Conservation (phyloP, 768 basidiomycete species). For the Suillus plorans region DNA sequence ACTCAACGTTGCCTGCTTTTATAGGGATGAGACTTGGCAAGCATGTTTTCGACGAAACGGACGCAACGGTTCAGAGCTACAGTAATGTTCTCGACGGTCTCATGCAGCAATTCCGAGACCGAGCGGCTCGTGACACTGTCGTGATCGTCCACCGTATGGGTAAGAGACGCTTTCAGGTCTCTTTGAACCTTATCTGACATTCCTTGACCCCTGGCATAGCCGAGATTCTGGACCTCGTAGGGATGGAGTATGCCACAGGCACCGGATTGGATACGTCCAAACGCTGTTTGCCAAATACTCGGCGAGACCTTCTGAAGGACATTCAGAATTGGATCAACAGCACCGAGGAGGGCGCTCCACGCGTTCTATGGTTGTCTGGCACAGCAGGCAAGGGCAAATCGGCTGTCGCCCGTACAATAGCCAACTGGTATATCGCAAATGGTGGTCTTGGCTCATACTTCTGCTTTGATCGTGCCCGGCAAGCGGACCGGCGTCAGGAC, state of each 20-base stretch:
- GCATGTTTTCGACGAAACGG: background rate
- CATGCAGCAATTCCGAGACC: slow-evolving; percentile 6
- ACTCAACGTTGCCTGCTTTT: background rate
- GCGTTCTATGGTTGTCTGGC: slow-evolving; percentile 16
- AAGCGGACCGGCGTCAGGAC: background rate
- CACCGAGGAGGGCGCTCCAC: background rate
- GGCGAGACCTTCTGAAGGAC: slow-evolving; percentile 10
- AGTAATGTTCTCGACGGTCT: background rate
- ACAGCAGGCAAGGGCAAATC: slow-evolving; percentile 21
- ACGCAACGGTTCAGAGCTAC: background rate
- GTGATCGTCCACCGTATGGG: background rate
- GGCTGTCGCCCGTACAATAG: slow-evolving; percentile 16
- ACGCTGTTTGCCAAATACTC: slow-evolving; percentile 16
- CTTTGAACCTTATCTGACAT: background rate
- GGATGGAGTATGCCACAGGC: background rate
- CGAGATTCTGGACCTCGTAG: background rate
- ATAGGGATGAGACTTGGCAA: slow-evolving; percentile 3
- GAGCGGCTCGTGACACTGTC: background rate
- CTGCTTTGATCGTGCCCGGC: slow-evolving; percentile 14
- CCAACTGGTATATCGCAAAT: slow-evolving; percentile 9
- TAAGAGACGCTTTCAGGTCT: background rate
- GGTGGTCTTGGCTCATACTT: slow-evolving; percentile 15
- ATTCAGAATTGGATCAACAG: slow-evolving; percentile 17
- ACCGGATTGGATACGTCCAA: slow-evolving; percentile 1
- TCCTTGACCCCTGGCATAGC: background rate